phyloP scores from a whole-genome alignment of 345 rosid species.

The Cochlearia excelsa region DNA sequence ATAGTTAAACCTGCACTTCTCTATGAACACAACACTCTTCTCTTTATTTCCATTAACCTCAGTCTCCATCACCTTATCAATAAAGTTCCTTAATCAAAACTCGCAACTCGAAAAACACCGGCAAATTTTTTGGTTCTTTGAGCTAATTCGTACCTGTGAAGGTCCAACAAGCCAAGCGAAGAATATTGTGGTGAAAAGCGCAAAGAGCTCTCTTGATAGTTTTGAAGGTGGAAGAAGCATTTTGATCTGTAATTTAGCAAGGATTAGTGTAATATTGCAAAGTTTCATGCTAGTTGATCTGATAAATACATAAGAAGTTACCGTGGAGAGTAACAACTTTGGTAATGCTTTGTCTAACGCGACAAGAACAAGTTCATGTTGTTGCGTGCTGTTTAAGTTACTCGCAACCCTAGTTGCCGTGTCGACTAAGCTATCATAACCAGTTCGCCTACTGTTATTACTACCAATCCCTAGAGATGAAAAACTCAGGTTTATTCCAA shows the following conservation, averaged over 20 bases:
- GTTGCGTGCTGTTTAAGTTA: conserved; percentile 46
- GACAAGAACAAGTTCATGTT: conserved; percentile 56
- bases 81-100: neutral
- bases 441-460: conserved; percentile 39
- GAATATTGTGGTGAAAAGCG: conserved; percentile 74
- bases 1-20: conserved; percentile 76
- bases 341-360: conserved; percentile 64
- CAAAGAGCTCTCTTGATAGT: conserved; percentile 71
- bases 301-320: neutral
- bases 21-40: conserved; percentile 75
- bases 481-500: neutral
- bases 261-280: neutral
- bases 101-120: neutral
- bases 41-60: conserved; percentile 71
- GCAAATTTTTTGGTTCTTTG: neutral
- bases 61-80: conserved; percentile 46
- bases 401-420: conserved; percentile 48
- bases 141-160: conserved; percentile 51
- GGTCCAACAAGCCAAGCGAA: conserved; percentile 89
- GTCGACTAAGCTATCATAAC: conserved; percentile 68
- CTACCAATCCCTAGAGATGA: conserved; percentile 35
- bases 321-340: conserved; percentile 45
- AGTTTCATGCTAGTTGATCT: neutral
- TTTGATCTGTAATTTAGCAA: conserved; percentile 47
- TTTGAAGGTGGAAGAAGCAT: conserved; percentile 55